Conservation (phyloP, 257 asterid genomes). For the Scutellaria minor region DNA sequence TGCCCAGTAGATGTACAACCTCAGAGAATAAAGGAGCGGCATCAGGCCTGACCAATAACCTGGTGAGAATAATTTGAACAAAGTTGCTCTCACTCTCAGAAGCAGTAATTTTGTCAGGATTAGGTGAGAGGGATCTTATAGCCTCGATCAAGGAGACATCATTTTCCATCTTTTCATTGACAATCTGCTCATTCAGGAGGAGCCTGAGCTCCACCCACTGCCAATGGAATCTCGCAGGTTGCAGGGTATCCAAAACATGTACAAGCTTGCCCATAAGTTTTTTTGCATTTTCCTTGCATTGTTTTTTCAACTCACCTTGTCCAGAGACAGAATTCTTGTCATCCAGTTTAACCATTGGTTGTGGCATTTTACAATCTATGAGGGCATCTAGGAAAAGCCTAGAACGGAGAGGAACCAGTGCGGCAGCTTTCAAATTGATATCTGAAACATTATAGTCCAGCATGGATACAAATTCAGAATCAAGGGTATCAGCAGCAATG, state of each 20-base stretch:
- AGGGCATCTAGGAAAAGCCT: slow-evolving; percentile 89
- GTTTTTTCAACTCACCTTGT: slow-evolving; percentile 67
- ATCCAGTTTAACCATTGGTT: slow-evolving; percentile 53
- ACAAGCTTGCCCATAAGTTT: slow-evolving; percentile 74
- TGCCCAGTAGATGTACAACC: slow-evolving; percentile 83
- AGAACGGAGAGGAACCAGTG: slow-evolving; percentile 93
- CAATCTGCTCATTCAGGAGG: slow-evolving; percentile 90
- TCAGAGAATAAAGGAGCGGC: slow-evolving; percentile 96
- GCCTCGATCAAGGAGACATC: slow-evolving; percentile 79
- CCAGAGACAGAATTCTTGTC: slow-evolving; percentile 55
- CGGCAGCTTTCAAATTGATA: slow-evolving; percentile 65
- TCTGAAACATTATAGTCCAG: slow-evolving; percentile 70
- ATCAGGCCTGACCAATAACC: slow-evolving; percentile 96
- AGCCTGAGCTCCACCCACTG: slow-evolving; percentile 99
- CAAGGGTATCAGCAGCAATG: slow-evolving; percentile 74
- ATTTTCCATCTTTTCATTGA: slow-evolving; percentile 72
- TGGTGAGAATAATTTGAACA: slow-evolving; percentile 81
- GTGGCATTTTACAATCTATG: slow-evolving; percentile 79
- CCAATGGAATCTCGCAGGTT: slow-evolving; percentile 99
- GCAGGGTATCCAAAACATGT: slow-evolving; percentile 82
- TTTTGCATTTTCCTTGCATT: slow-evolving; percentile 64
- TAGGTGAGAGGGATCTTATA: slow-evolving; percentile 75
- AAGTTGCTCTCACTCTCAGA: slow-evolving; percentile 91
- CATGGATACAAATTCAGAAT: slow-evolving; percentile 81
- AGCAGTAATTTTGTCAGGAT: slow-evolving; percentile 66